These are phyloP conservation scores for Penicillium janthinellum DNA, from an alignment of 2,329 filamentous ascomycete species.

Conservation along the genomic window DNA sequence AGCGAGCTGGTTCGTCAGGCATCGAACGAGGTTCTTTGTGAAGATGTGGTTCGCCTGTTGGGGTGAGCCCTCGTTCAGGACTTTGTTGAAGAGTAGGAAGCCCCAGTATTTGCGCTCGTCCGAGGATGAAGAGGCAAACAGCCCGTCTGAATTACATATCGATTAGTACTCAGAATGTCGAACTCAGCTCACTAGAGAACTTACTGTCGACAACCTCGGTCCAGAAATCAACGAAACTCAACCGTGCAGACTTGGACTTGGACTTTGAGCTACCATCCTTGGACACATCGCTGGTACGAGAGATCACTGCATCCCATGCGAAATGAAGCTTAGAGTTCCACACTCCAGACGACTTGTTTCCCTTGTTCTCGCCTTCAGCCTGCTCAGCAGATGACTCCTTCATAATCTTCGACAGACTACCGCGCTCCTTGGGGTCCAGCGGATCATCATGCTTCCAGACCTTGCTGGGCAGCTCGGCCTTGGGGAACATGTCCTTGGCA, in stretches of 20 bases:
- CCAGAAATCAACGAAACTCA: constrained; percentile 77
- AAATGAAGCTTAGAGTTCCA: constrained; percentile 83
- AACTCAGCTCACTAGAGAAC: constrained; percentile 34
- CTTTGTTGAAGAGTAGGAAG: constrained; percentile 80
- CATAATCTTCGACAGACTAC: constrained; percentile 72
- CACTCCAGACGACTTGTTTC: constrained; percentile 59
- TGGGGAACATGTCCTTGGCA: constrained; percentile 64
- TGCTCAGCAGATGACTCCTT: constrained; percentile 60
- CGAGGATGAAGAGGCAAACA: constrained; percentile 80
- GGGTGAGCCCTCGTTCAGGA: constrained; percentile 59
- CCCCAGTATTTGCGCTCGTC: constrained; percentile 90
- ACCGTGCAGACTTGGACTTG: constrained; percentile 39
- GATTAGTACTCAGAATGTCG: constrained; percentile 23
- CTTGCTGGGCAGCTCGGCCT: constrained; percentile 65
- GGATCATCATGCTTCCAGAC: constrained; percentile 76
- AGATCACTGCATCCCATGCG: constrained; percentile 80
- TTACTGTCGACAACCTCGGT: constrained; percentile 80
- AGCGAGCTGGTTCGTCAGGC: constrained; percentile 78
- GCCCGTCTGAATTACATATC: constrained; percentile 60
- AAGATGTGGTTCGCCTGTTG: constrained; percentile 65
- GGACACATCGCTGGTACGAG: constrained; percentile 37
- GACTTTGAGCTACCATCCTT: constrained; percentile 34
- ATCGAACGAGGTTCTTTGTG: constrained; percentile 78
- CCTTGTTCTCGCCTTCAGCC: constrained; percentile 32
- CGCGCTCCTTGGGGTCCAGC: constrained; percentile 67